Evolutionary conservation across 768 basidiomycete genomes (phyloP).

Genomic region (Cystofilobasidium macerans): DNA sequence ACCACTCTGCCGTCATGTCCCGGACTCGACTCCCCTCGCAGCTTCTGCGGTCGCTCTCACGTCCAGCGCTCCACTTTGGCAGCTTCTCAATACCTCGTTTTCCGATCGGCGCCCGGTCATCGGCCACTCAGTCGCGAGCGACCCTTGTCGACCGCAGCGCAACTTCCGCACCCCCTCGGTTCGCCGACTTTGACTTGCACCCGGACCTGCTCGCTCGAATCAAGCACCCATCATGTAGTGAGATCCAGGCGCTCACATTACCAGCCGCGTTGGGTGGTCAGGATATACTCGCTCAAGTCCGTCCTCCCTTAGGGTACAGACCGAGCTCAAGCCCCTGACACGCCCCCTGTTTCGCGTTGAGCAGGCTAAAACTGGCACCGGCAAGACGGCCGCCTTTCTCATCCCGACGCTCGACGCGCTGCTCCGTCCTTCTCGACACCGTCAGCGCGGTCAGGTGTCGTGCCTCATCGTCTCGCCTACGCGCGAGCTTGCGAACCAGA

Average conservation of each 20-base stretch:
- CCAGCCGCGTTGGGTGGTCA: slow-evolving; percentile 28
- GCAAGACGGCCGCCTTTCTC: slow-evolving; percentile 44
- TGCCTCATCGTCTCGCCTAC: slow-evolving; percentile 43
- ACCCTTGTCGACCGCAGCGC: too few species aligned
- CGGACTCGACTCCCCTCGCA: too few species aligned
- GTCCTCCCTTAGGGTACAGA: not conserved
- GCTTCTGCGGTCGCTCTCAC: not conserved
- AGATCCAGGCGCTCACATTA: slow-evolving; percentile 35
- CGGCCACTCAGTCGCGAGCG: too few species aligned
- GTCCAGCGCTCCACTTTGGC: not conserved
- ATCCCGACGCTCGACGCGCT: slow-evolving; percentile 39
- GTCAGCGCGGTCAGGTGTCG: slow-evolving; percentile 15
- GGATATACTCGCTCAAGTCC: slow-evolving; percentile 15
- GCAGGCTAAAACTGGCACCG: slow-evolving; percentile 48
- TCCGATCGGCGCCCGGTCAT: too few species aligned
- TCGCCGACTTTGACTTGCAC: slow-evolving; percentile 2
- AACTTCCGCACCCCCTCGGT: not conserved
- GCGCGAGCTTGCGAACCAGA: slow-evolving; percentile 35
- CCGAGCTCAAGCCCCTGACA: not conserved
- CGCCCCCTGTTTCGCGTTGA: slow-evolving; percentile 12
- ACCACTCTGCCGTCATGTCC: too few species aligned
- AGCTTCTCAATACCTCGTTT: not conserved
- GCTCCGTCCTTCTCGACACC: slow-evolving; percentile 28
- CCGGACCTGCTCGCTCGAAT: not conserved
- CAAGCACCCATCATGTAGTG: slow-evolving; percentile 2